Base-by-base conservation (phyloP, 2,329 filamentous ascomycete species). In the Penicillium vulpinum region DNA sequence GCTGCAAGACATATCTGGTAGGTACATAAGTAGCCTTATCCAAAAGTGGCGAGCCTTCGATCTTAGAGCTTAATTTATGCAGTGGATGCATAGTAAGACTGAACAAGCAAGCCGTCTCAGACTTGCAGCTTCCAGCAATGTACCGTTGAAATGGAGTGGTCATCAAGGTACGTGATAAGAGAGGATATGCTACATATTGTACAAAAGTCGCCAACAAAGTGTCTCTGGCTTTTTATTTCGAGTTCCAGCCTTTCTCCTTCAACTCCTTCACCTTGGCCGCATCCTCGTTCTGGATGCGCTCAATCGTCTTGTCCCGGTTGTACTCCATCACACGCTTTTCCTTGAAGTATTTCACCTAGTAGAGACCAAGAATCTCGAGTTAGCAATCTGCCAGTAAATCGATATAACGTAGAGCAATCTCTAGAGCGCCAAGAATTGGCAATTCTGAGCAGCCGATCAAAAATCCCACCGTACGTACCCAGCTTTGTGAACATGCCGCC, bases 341-440 rank as follows among this genome's bases (percentile, higher is more conserved):
- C 81, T 97, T 97, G 78, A 99, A 99, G 77, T 99, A 97, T 77
- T 92, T 91, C 59, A 97, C 90, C 91, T 94, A 67, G 21, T 15
- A 35, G 15, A 46, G 18, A 21, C 8, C 11, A 46, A 31, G 10
- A 36, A 29, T 22, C 3, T 29, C 10, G 16, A 33, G 39, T 51
- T 16, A 44, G 39, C 31, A 33, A 48, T n/a, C 7, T 9, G 24
- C n/a, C 7, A 22, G 22, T 16, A 21, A n/a, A 35, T n/a, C 22
- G 8, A 35, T n/a, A 13, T 46, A n/a, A 24, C 5, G 3, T 46
- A 24, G 1, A n/a, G 2, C 29, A 46, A 33, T 28, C 29, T 4
- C 39, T 4, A 22, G 31, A 52, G 51, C 31, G 24, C 22, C 24
- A 11, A 24, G 36, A 33, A 5, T 4, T 35, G 11, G 22, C 21